A percentile compares a stretch with the other conserved stretches of the same genome.
These are phyloP conservation scores for Didymella sp. DNA, from an alignment of 2,329 filamentous ascomycete genomes.

Conservation along the genomic window DNA sequence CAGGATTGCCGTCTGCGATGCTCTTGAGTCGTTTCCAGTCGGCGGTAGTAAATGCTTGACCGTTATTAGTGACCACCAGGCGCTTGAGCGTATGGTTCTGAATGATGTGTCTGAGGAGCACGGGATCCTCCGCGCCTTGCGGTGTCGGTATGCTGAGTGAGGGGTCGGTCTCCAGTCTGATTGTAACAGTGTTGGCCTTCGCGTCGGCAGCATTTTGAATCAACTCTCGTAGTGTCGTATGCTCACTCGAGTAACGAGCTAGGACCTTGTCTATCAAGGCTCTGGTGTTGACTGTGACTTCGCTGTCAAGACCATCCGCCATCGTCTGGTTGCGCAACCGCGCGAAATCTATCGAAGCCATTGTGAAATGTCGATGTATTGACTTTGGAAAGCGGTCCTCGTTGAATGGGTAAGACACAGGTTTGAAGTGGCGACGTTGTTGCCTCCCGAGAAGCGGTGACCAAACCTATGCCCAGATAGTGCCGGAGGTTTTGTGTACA, in stretches of 20 bases:
- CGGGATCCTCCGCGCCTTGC: conserved; percentile 68
- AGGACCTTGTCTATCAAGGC: conserved; percentile 98
- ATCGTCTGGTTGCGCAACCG: conserved; percentile 86
- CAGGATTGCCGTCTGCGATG: conserved; percentile 98
- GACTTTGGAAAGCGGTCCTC: not conserved
- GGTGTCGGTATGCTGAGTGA: conserved; percentile 78
- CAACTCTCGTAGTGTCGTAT: conserved; percentile 84
- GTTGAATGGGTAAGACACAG: not conserved
- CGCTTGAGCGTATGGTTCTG: conserved; percentile 85
- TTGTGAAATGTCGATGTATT: conserved; percentile 15
- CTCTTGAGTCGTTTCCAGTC: conserved; percentile 95
- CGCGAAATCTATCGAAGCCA: conserved; percentile 60
- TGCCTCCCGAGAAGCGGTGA: not conserved
- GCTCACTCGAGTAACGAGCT: conserved; percentile 95
- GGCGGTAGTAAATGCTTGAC: conserved; percentile 82
- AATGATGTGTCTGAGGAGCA: conserved; percentile 81
- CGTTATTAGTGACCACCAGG: conserved; percentile 92
- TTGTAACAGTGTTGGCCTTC: conserved; percentile 84
- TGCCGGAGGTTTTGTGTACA: not conserved
- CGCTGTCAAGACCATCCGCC: conserved; percentile 90
- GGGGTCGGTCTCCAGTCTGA: conserved; percentile 90
- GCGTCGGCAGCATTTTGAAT: conserved; percentile 99
- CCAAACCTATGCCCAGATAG: not conserved
- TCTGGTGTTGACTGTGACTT: conserved; percentile 95
- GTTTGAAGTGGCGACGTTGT: not conserved